Conservation (phyloP, 441 rosid species). For the Brassica hybrid region DNA sequence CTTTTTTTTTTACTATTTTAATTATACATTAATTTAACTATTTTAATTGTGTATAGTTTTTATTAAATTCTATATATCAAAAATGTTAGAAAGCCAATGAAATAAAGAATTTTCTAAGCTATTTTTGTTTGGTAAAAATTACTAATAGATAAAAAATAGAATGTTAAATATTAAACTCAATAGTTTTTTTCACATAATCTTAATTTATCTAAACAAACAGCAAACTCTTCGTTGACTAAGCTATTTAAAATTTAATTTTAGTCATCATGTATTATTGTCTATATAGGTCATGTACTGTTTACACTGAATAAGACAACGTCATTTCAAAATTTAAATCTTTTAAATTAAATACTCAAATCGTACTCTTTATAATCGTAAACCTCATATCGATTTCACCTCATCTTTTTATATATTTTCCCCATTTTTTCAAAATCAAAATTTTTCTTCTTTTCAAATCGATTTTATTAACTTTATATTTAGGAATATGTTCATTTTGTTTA, state of each 20-base stretch:
- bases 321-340: neutral
- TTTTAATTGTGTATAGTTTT: too few relatives aligned
- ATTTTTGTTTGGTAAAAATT: neutral
- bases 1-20: too few relatives aligned
- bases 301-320: neutral
- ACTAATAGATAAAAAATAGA: too few relatives aligned
- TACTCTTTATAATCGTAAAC: neutral
- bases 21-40: too few relatives aligned
- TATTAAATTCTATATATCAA: neutral
- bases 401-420: neutral
- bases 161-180: neutral
- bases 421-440: too few relatives aligned
- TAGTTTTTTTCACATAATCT: too few relatives aligned
- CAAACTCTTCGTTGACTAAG: too few relatives aligned
- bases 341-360: neutral
- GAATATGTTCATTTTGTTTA: neutral
- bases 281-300: too few relatives aligned
- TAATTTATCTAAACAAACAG: neutral
- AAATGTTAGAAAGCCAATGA: neutral
- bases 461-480: neutral
- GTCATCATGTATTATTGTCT: neutral
- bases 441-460: neutral
- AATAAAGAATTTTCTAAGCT: neutral
- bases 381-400: neutral
- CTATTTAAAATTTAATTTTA: too few relatives aligned